Base-by-base conservation (phyloP, 2,329 filamentous ascomycete genomes). In the Aspergillus alliaceus region DNA sequence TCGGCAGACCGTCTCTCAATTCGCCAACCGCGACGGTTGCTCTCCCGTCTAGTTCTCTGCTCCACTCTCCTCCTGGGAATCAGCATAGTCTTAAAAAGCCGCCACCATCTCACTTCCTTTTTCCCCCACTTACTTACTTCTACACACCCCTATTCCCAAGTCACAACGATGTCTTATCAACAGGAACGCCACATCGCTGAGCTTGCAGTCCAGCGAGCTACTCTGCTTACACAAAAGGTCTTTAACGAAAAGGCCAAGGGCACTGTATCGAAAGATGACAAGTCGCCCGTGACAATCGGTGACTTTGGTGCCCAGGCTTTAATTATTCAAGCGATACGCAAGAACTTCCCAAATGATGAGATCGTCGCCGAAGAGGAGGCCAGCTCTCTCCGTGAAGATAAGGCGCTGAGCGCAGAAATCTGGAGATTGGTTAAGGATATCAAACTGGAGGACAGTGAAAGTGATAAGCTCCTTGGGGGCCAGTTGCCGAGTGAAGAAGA, bases 301-400 rank as follows among this genome's bases (percentile, higher is more conserved):
- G 95, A 99, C 79, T 98, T 96, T 75, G 95, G 95, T 70, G 96
- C 95, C 35, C 95, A 99, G 80, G 93, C 95, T 31, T 86, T 99
- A 64, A 96, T 99, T 77, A 96, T 98, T 71, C 84, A 88, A 56
- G 93, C 93, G 27, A 88, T 99, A 65, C 88, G 88, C 76, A 86
- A 90, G 77, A 91, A 90, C 77, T 99, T 99, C 80, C 95, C 95
- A 18, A 72, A 86, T 34, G 95, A 99, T 72, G 89, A 91, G 74
- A 90, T 99, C 62, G 91, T 99, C 40, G 95, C 90, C 65, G 95
- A 99, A 77, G 95, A 99, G 77, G 95, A 99, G 77, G 90, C 93
- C 7, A 86, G 86, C 59, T 84, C 88, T 66, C 84, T 99, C 59
- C 86, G 90, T 55, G 81, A 87, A 54, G 88, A 98, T 65, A 79